Evolutionary conservation across 305 asterid species (phyloP).

Genomic region (Solanum hybrid): DNA sequence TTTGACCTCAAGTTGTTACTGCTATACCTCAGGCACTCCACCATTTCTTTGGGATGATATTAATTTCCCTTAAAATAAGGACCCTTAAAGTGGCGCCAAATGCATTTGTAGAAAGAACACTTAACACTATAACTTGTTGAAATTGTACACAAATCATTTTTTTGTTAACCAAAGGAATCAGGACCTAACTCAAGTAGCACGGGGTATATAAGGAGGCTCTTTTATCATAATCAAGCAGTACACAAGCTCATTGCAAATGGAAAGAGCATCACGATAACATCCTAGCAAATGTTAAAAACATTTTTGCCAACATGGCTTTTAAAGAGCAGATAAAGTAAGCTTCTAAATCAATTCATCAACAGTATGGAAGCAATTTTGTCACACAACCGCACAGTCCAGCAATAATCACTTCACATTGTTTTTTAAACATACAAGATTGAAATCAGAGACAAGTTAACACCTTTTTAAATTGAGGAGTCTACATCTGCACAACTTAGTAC

Average conservation of each 20-base stretch:
- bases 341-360: background rate
- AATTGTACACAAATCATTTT: background rate
- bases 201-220: background rate
- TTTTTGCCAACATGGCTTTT: background rate
- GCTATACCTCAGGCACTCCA: background rate
- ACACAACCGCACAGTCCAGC: background rate
- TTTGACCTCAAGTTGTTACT: background rate
- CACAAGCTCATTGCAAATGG: background rate
- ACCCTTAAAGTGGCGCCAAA: background rate
- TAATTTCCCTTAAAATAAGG: background rate
- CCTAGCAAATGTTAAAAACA: background rate
- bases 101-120: background rate
- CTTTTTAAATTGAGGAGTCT: background rate
- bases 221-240: background rate
- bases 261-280: background rate
- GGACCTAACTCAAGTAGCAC: background rate
- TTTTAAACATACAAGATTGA: background rate
- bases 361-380: background rate
- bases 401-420: background rate
- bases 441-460: background rate
- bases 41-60: background rate
- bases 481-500: background rate
- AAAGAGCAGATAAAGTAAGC: background rate
- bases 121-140: background rate
- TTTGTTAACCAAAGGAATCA: background rate